Evolutionary conservation across 208 protist genomes (phyloP), one percentile per base, ranked within the genome.

Genomic region (Tritrichomonas foetus): DNA sequence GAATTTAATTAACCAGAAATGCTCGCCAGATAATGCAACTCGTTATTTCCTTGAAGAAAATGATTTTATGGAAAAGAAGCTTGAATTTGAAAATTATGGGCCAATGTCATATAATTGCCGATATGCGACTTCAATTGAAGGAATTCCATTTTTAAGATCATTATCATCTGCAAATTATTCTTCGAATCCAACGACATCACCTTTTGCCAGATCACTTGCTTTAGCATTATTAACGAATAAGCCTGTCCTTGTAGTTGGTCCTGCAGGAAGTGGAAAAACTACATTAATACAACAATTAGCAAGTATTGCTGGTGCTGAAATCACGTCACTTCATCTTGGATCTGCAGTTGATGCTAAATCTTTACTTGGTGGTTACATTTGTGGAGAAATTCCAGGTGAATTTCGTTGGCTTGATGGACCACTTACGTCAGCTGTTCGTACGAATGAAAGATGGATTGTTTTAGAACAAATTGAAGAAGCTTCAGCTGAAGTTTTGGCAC

Each of bases 391-490:
- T 11, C 98, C 98, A 0, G 99, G 99, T 55, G 96, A 99, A 55
- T 99, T 99, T 95, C 96, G 97, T 57, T 99, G 98, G 98, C 96
- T 99, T 57, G 94, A 82, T 78, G 95, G 78, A 14, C 78, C 78
- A 53, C 27, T 89, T 5, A 89, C 78, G 39, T 25, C 49, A 50
- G 74, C 75, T 11, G 22, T 89, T 39, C 25, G 78, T 25, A n/a
- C 44, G 0, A 96, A 98, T 66, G 99, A 99, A 5, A 96, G 96
- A 69, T 99, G 98, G 98, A 96, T 99, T 92, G 93, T 99, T 20
- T 98, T 99, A 95, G 99, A 99, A 93, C 98, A 99, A 95, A 98
- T 99, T 78, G 98, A 99, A 95, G 95, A 98, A 22, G 98, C 98
- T 25, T 98, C 98, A 3, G 97, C 98, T 92, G 99, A 99, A 92